A percentile compares a stretch with the other conserved stretches of the same genome.
These are phyloP conservation scores for Penicillium coffeae DNA, from an alignment of 495 filamentous ascomycete species.

Conservation along the genomic window DNA sequence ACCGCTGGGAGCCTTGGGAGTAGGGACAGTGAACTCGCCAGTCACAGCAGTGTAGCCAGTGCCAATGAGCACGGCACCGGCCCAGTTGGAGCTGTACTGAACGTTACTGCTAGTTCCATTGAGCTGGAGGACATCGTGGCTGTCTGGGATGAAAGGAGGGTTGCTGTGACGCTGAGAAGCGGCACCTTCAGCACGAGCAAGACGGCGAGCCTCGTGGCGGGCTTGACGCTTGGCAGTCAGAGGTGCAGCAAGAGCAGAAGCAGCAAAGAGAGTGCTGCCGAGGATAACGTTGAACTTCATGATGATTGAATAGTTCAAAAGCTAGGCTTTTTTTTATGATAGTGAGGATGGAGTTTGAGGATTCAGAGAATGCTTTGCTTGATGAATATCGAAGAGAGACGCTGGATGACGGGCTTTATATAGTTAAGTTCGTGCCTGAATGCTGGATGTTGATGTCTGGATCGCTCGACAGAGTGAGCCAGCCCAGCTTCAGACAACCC, in stretches of 20 bases:
- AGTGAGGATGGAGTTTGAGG: background rate
- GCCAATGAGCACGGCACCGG: slow-evolving; percentile 47
- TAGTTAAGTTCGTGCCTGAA: background rate
- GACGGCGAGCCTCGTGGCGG: slow-evolving; percentile 18
- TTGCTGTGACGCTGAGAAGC: slow-evolving; percentile 10
- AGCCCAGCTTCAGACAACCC: background rate
- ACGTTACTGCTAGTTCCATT: slow-evolving; percentile 21
- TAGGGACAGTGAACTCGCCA: slow-evolving; percentile 48
- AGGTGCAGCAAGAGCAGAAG: slow-evolving; percentile 21
- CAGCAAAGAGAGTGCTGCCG: slow-evolving; percentile 19
- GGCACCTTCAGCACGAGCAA: slow-evolving; percentile 5
- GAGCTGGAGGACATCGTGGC: slow-evolving; percentile 12
- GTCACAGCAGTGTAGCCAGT: slow-evolving; percentile 44
- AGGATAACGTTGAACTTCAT: slow-evolving; percentile 28
- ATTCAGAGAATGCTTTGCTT: background rate
- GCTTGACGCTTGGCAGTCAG: slow-evolving; percentile 21
- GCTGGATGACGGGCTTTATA: background rate
- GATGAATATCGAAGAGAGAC: background rate
- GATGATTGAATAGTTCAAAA: background rate
- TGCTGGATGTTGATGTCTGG: background rate
- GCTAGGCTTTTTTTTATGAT: background rate
- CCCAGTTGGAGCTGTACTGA: slow-evolving; percentile 52
- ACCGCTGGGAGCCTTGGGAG: slow-evolving; percentile 38
- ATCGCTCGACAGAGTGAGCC: background rate
- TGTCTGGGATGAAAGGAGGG: slow-evolving; percentile 18